Conservation (phyloP, 2,329 filamentous ascomycete species). For the Calonectria hawksworthii region DNA sequence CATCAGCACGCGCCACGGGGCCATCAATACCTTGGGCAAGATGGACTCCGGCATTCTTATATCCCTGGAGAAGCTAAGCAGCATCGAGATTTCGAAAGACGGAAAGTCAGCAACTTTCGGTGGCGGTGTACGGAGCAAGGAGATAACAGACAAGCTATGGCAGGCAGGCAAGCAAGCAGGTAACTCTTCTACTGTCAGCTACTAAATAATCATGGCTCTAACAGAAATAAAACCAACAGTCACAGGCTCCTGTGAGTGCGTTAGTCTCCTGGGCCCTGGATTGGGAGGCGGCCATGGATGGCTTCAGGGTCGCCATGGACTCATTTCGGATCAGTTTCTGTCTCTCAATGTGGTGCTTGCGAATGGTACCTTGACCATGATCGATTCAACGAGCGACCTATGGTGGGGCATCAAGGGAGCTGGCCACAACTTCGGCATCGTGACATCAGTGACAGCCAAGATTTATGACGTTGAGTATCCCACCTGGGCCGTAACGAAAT, state of each 20-base stretch:
- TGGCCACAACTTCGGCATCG: no score
- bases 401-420: slow-evolving; percentile 53
- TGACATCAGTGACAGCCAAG: slow-evolving; percentile 56
- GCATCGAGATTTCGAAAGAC: no score
- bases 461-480: slow-evolving; percentile 60
- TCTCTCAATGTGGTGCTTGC: slow-evolving; percentile 66
- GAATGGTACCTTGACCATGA: slow-evolving; percentile 57
- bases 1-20: no score
- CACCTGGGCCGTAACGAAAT: slow-evolving; percentile 51
- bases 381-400: slow-evolving; percentile 62
- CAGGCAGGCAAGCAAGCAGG: no score
- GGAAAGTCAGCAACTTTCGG: no score
- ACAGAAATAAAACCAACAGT: slow-evolving; percentile 43
- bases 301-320: slow-evolving; percentile 66
- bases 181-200: no score
- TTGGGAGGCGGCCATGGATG: slow-evolving; percentile 71
- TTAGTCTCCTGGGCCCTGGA: slow-evolving; percentile 62
- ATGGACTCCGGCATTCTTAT: no score
- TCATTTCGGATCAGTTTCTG: slow-evolving; percentile 67
- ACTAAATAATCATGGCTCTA: no score
- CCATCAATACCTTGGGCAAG: no score
- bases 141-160: no score
- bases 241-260: slow-evolving; percentile 67
- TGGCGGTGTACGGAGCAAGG: no score
- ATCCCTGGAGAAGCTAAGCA: no score